Base-by-base conservation (phyloP, 2,329 filamentous ascomycete genomes). In the Chaetomium strumarium region DNA sequence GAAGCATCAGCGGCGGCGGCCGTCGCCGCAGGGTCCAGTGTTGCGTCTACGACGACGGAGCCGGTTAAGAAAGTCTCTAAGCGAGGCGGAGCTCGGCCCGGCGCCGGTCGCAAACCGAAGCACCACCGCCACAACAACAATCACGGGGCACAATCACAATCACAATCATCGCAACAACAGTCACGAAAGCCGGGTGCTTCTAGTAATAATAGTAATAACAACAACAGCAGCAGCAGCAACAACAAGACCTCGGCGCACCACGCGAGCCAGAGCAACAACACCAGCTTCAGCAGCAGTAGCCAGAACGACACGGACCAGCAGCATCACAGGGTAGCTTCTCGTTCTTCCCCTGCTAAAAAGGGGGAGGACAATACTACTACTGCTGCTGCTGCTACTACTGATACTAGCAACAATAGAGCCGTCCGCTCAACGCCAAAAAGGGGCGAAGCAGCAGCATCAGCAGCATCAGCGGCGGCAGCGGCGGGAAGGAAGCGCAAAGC, bases 61-160 rank as follows among this genome's bases (percentile, higher is more conserved):
- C 38, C 42, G 16, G 20, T 53, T 2, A 62, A 59, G 43, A 60
- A 61, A 38, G 38, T 48, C 20, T 60, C 61, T 36, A 62, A 60
- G 46, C 55, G 61, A 38, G 61, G 61, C 20, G 61, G 61, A 14
- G 60, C 59, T 16, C 55, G 61, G 13, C 61, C 61, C 24, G 61
- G 61, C 16, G 61, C 61, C 3, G 61, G 61, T 2, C 55, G 61
- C 13, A 63, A 63, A 38, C 60, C 60, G 2, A 63, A 62, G 42
- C 52, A 60, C 30, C 57, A 46, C 55, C 46, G 37, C 43, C 40
- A 34, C n/a, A n/a, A n/a, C n/a, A n/a, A n/a, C n/a, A n/a, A n/a
- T n/a, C 13, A 4, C 5, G 47, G 40, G 16, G 16, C 33, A 20
- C 49, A 24, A 24, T 14, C 33, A 5, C 14, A 11, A 37, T 2